Evolutionary conservation across 148 eudicot genomes (phyloP).

Genomic region (Tetragonia tetragonoides): DNA sequence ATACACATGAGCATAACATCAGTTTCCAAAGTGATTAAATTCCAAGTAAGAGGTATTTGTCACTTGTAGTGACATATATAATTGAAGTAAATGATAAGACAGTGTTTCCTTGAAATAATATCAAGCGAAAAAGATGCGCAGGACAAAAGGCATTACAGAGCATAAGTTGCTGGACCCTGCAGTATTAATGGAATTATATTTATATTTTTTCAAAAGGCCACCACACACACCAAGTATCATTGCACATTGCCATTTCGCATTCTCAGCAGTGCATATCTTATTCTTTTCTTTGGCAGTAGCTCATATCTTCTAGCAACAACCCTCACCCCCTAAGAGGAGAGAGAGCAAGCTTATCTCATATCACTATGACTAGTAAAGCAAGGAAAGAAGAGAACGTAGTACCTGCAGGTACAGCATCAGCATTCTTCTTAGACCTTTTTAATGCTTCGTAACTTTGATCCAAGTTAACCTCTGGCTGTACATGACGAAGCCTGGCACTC

Average conservation of each 20-base stretch:
- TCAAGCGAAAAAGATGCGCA: background rate
- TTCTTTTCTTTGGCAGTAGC: no score
- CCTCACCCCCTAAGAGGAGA: no score
- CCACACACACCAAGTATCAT: background rate
- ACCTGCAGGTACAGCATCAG: constrained; percentile 64
- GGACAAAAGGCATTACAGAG: background rate
- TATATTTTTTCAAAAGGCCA: background rate
- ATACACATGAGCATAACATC: background rate
- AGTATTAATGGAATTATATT: background rate
- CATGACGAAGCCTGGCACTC: constrained; percentile 93
- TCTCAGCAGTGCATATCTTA: background rate
- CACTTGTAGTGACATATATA: background rate
- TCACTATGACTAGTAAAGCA: background rate
- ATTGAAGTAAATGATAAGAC: no score
- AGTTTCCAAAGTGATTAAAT: background rate
- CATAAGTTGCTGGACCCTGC: background rate
- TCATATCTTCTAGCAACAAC: no score
- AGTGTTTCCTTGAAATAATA: background rate
- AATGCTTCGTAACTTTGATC: constrained; percentile 84
- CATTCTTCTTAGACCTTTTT: constrained; percentile 72
- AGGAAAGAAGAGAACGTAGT: constrained; percentile 15
- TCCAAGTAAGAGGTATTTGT: background rate
- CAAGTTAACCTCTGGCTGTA: constrained; percentile 85
- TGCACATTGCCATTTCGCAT: background rate
- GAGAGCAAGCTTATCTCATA: no score